Evolutionary conservation across 805 yeast genomes (phyloP).

Genomic region (Ogataea haglerorum): DNA sequence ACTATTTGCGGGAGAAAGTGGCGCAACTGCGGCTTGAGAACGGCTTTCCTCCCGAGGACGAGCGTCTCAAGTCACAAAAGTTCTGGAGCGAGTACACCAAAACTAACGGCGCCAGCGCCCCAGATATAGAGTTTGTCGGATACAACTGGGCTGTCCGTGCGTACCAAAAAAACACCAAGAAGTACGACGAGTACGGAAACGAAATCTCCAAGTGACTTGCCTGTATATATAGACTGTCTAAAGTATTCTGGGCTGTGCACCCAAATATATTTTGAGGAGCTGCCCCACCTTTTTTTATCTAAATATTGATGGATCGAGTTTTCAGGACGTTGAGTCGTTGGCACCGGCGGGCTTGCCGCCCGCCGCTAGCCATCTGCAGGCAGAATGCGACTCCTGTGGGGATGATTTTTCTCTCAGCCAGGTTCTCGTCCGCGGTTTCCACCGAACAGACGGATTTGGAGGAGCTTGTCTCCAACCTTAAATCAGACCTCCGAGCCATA

Average conservation of each 20-base stretch:
- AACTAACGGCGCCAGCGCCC: conserved; percentile 64
- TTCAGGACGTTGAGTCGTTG: not conserved
- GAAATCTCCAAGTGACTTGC: conserved; percentile 16
- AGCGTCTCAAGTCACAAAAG: conserved; percentile 58
- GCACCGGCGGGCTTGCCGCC: not conserved
- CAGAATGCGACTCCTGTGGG: too few species aligned
- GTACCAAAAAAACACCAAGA: conserved; percentile 45
- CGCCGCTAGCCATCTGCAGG: too few species aligned
- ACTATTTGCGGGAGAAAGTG: conserved; percentile 61
- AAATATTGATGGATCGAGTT: conserved; percentile 2
- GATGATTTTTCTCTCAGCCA: too few species aligned
- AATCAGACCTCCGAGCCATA: conserved; percentile 24
- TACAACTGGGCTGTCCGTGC: conserved; percentile 79
- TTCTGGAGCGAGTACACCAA: conserved; percentile 74
- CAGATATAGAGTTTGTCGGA: conserved; percentile 69
- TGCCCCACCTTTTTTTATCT: conserved; percentile 9
- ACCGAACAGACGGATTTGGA: conserved; percentile 16
- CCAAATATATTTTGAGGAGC: not conserved
- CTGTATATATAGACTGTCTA: conserved; percentile 4
- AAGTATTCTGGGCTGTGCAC: conserved; percentile 6
- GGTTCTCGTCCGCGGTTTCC: conserved; percentile 7
- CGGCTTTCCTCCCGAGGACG: conserved; percentile 57
- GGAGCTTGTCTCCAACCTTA: conserved; percentile 10
- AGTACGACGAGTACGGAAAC: conserved; percentile 33
- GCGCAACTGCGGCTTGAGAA: conserved; percentile 42